Evolutionary conservation across 2,329 filamentous ascomycete genomes (phyloP).

Genomic region (Aspergillus novofumigatus): DNA sequence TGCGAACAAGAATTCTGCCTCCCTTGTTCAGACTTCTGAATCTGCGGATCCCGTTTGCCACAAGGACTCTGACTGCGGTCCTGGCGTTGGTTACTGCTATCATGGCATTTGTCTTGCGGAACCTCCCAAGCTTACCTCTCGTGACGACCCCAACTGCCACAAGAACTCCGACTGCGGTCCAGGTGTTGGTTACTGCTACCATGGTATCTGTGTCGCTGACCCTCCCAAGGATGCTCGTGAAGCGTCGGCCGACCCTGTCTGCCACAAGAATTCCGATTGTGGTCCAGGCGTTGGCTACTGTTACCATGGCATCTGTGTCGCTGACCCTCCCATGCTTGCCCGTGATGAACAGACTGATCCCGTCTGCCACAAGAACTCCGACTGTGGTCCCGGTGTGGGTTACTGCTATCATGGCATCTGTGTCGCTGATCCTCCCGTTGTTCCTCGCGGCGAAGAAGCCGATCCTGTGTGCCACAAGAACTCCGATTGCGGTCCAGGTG

Average conservation of each 20-base stretch:
- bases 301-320: background rate
- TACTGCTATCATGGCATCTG: background rate
- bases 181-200: background rate
- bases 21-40: background rate
- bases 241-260: background rate
- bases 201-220: background rate
- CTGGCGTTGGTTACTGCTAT: background rate
- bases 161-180: background rate
- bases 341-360: background rate
- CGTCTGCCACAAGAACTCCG: background rate
- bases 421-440: background rate
- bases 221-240: background rate
- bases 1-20: background rate
- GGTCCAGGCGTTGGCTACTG: background rate
- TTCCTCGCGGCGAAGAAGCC: background rate
- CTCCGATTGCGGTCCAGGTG: background rate
- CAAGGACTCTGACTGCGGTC: background rate
- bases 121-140: background rate
- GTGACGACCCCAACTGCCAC: background rate
- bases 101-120: background rate
- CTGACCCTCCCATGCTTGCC: background rate
- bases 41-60: background rate
- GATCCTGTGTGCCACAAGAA: background rate
- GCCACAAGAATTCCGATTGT: slow-evolving; percentile 1
- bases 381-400: background rate